Percentiles rank a stretch among this genome's conserved stretches.
Conservation (phyloP, 1,284 basidiomycete species). For the Xerocomus amazonicus region DNA sequence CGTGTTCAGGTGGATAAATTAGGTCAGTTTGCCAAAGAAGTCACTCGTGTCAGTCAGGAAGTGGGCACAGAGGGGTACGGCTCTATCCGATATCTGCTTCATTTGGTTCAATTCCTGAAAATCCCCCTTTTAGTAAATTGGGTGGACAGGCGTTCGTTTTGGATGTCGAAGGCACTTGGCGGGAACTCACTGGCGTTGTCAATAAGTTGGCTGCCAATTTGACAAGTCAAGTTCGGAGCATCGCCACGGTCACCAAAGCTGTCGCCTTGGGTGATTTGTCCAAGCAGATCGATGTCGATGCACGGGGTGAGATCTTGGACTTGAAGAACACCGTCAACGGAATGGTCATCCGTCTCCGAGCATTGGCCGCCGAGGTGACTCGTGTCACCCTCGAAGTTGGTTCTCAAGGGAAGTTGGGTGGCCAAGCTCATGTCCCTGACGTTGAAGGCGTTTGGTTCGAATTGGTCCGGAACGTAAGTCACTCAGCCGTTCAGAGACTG, state of each 20-base stretch:
- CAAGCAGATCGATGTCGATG: slow-evolving; percentile 96
- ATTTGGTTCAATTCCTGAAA: slow-evolving; percentile 12
- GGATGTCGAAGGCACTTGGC: slow-evolving; percentile 94
- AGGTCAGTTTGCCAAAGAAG: slow-evolving; percentile 79
- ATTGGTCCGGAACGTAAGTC: slow-evolving; percentile 79
- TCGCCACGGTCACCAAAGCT: slow-evolving; percentile 96
- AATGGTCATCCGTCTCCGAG: slow-evolving; percentile 90
- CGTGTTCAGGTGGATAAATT: slow-evolving; percentile 63
- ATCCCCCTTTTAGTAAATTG: slow-evolving; percentile 55
- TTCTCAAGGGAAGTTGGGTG: slow-evolving; percentile 86
- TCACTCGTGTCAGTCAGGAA: slow-evolving; percentile 86
- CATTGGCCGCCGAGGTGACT: slow-evolving; percentile 93
- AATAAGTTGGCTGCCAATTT: slow-evolving; percentile 93
- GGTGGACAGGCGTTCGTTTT: slow-evolving; percentile 91
- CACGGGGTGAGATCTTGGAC: slow-evolving; percentile 94
- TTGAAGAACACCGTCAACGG: slow-evolving; percentile 98
- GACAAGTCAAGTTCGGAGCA: slow-evolving; percentile 92
- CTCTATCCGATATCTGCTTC: neutral
- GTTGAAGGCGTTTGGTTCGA: slow-evolving; percentile 96
- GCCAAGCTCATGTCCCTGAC: slow-evolving; percentile 88
- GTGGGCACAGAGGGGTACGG: slow-evolving; percentile 86
- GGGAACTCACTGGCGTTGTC: slow-evolving; percentile 84
- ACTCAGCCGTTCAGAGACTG: neutral
- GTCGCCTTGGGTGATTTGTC: slow-evolving; percentile 94
- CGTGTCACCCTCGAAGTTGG: slow-evolving; percentile 95